Evolutionary conservation across 2,329 filamentous ascomycete genomes (phyloP).

Genomic region (Eutypella sp.): DNA sequence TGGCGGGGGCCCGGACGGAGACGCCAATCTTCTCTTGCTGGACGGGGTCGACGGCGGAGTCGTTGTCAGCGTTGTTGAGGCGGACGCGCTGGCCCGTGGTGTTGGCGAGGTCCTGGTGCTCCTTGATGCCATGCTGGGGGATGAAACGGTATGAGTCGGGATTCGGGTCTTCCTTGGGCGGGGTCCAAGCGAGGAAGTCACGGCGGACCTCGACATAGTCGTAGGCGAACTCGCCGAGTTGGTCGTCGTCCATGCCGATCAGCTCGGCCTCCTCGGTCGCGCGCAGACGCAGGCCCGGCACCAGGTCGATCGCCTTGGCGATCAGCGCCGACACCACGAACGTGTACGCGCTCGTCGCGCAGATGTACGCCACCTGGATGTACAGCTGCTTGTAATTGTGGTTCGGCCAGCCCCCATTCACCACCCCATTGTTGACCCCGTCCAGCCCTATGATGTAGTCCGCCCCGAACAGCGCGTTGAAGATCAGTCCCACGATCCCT

Average conservation of each 20-base stretch:
- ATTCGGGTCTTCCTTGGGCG: slow-evolving; percentile 62
- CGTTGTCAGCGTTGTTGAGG: slow-evolving; percentile 47
- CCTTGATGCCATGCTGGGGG: slow-evolving; percentile 67
- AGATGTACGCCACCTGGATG: slow-evolving; percentile 74
- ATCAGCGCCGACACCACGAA: slow-evolving; percentile 71
- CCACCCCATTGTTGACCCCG: slow-evolving; percentile 64
- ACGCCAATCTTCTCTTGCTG: slow-evolving; percentile 28
- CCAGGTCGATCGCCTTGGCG: slow-evolving; percentile 68
- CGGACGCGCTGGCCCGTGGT: slow-evolving; percentile 41
- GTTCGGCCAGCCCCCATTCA: slow-evolving; percentile 70
- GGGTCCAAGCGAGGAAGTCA: slow-evolving; percentile 85
- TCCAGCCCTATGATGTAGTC: slow-evolving; percentile 70
- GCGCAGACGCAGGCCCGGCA: slow-evolving; percentile 74
- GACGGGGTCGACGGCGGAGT: slow-evolving; percentile 42
- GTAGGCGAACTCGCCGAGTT: slow-evolving; percentile 86
- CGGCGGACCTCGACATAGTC: slow-evolving; percentile 86
- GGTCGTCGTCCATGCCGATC: slow-evolving; percentile 84
- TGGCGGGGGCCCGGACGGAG: slow-evolving; percentile 21
- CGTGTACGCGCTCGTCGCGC: slow-evolving; percentile 60
- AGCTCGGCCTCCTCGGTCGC: slow-evolving; percentile 78
- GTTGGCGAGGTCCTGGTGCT: slow-evolving; percentile 63
- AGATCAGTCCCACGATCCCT: slow-evolving; percentile 64
- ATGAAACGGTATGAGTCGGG: slow-evolving; percentile 52
- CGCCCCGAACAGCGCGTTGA: slow-evolving; percentile 69
- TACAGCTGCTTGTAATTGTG: slow-evolving; percentile 71